A percentile compares a stretch with the other conserved stretches of the same genome.
Conservation (phyloP, 1,284 basidiomycete species). For the Grifola frondosa region DNA sequence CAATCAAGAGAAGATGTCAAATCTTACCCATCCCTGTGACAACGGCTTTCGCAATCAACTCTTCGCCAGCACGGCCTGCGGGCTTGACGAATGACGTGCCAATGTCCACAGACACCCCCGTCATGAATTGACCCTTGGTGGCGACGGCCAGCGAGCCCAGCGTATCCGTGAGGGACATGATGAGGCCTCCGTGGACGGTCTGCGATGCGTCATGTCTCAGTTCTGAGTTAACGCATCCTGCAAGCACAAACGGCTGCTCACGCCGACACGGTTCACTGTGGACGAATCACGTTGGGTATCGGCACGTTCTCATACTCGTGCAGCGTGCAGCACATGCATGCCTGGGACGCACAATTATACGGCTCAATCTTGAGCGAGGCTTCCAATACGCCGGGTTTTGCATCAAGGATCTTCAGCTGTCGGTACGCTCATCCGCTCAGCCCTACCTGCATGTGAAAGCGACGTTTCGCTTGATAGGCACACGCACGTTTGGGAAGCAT, state of each 20-base stretch:
- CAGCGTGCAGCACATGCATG: background rate
- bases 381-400: conserved; percentile 64
- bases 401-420: conserved; percentile 65
- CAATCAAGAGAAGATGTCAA: background rate
- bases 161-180: conserved; percentile 84
- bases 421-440: no score
- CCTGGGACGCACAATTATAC: conserved; percentile 61
- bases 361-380: conserved; percentile 70
- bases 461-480: background rate
- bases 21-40: conserved; percentile 62
- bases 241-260: conserved; percentile 5
- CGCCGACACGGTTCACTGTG: conserved; percentile 23
- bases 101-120: conserved; percentile 87
- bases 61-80: conserved; percentile 65
- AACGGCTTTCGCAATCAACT: conserved; percentile 58
- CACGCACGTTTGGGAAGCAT: conserved; percentile 73
- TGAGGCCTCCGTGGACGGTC: conserved; percentile 82
- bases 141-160: conserved; percentile 83
- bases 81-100: conserved; percentile 80
- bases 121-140: conserved; percentile 81
- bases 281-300: background rate
- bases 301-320: background rate
- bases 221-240: background rate
- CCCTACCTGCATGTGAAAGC: no score
- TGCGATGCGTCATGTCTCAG: conserved; percentile 14